Evolutionary conservation across 2,329 filamentous ascomycete genomes (phyloP), one percentile per base, ranked within the genome.

Genomic region (Aspergillus vadensis): DNA sequence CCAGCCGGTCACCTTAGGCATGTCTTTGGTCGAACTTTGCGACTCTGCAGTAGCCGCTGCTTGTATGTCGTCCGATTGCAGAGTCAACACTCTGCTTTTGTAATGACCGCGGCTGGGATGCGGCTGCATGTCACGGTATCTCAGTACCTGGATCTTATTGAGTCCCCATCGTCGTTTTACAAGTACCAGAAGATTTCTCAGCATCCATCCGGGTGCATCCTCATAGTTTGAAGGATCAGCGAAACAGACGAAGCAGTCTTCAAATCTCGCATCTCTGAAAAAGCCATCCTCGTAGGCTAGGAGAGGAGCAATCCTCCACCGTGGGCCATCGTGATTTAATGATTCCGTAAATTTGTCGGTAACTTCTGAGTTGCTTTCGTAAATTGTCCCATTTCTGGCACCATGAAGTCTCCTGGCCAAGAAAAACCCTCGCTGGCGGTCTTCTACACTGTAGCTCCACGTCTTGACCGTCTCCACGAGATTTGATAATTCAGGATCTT

Each of bases 1-100:
- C 95, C 95, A 99, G 21, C 95, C 95, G 1, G 93, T 97, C 10
- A 95, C 88, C 74, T 96, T 97, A 53, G 95, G 94, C 83, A 96
- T 87, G 55, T 66, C 47, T 23, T 44, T 50, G 21, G 58, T 39
- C n/a, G 61, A 66, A 30, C 59, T 23, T 32, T 58, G 43, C 39
- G 57, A 51, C 21, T 57, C 58, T 2, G 50, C 59, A 23, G 65
- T 5, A 76, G 74, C 44, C 78, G 77, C 57, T 78, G 59, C 25
- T 55, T 54, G 62, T 36, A 60, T 52, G 38, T 59, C 48, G 58
- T 71, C 67, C 61, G 72, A 63, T 65, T 85, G 79, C 38, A 94
- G 77, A 6, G 85, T 85, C 55, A 98, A 80, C 48, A 97, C 86
- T 43, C 95, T 83, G 69, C 92, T 97, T 70, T 90, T 88, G 1